Conservation (phyloP, 208 protist species). For the Spongospora subterranea region DNA sequence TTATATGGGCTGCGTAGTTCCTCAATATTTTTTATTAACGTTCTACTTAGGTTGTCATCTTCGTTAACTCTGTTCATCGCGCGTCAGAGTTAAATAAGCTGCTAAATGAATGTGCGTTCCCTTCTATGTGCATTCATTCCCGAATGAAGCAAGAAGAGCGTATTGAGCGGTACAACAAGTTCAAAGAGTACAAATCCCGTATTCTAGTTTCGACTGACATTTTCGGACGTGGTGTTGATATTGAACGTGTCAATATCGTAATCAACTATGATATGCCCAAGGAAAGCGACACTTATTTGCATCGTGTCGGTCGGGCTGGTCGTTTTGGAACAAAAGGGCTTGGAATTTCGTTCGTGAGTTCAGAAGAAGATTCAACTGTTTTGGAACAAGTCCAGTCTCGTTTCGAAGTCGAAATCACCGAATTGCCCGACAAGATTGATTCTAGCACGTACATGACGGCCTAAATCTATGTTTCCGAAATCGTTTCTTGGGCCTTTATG, state of each 20-base stretch:
- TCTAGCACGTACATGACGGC: constrained; percentile 79
- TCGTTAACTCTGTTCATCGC: constrained; percentile 91
- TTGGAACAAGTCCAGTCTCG: constrained; percentile 93
- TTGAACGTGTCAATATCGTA: constrained; percentile 99
- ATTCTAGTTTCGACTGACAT: constrained; percentile 99
- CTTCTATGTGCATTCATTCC: constrained; percentile 92
- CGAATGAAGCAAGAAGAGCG: constrained; percentile 90
- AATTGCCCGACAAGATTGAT: constrained; percentile 88
- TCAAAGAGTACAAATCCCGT: constrained; percentile 96
- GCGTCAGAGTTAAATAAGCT: constrained; percentile 91
- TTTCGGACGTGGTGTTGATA: constrained; percentile 99
- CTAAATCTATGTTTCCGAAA: too few species aligned
- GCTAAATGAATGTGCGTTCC: constrained; percentile 92
- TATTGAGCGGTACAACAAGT: constrained; percentile 78
- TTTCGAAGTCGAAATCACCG: constrained; percentile 95
- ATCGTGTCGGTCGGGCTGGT: constrained; percentile 93
- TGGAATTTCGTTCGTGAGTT: constrained; percentile 95
- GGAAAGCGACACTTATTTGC: constrained; percentile 94
- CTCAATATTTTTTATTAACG: not conserved
- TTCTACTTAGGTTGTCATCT: constrained; percentile 92
- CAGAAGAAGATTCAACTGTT: constrained; percentile 87
- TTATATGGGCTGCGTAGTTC: not conserved
- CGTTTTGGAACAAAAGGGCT: constrained; percentile 99
- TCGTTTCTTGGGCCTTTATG: too few species aligned
- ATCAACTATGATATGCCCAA: constrained; percentile 99